Evolutionary conservation across 345 rosid genomes (phyloP), one percentile per base, ranked within the genome.

Genomic region (Pugionium dolabratum): DNA sequence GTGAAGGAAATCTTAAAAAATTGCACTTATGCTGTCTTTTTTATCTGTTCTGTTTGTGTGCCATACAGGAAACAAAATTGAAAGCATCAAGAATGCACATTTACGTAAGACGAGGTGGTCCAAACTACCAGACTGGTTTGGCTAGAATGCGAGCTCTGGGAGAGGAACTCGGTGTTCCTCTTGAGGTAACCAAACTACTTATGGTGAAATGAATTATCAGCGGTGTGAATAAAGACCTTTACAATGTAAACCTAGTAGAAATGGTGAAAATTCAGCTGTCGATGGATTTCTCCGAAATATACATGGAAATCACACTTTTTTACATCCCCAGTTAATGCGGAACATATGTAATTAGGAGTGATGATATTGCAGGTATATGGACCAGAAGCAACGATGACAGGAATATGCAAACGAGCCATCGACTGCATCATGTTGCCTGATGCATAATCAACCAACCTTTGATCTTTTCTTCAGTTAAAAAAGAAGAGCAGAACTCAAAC

Each of bases 311-410:
- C 44, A 3, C 18, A 6, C 18, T 59, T 61, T 27, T 10, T 6
- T 35, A 40, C 5, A 18, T 18, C 18, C 18, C 18, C 18, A 18
- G 18, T 18, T 18, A 18, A 18, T 18, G 18, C 18, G 18, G 18
- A 18, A 18, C 18, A 18, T 18, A 18, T 18, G 18, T 18, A 18
- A n/a, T 40, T 2, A 40, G 65, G 52, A 30, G n/a, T 59, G 56
- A 35, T 31, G 31, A 30, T 69, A 74, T 68, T 75, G 41, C 81
- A 93, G 97, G 97, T 93, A 45, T 90, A 86, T 52, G 97, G 98
- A 4, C 97, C 97, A 2, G 97, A 93, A 80, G 90, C 97, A 30
- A 90, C 98, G 1, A 93, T 93, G 98, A 93, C 96, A 0, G 96
- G 97, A 67, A 90, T 93, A 50, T 93, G 98, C 96, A 93, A 93